Percentiles rank a stretch among this genome's conserved stretches.
phyloP scores from a whole-genome alignment of 2,329 filamentous ascomycete genomes.

The Botrytis squamosa region DNA sequence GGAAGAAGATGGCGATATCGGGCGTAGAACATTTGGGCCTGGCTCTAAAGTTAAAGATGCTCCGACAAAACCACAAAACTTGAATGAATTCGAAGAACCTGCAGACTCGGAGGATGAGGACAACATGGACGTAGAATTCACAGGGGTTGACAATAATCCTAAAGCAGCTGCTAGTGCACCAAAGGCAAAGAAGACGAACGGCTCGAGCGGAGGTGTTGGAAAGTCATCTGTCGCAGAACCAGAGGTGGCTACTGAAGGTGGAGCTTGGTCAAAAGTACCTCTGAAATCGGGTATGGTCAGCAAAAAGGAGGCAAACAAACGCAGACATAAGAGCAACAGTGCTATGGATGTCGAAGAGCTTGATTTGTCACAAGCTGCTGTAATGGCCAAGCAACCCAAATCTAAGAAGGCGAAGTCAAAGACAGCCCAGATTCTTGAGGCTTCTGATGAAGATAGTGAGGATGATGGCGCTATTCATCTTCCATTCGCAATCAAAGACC shows the following conservation, averaged over 20 bases:
- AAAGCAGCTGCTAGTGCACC: constrained; percentile 10
- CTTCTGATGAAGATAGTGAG: constrained; percentile 40
- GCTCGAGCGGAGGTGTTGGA: constrained; percentile 8
- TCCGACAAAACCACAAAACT: constrained; percentile 32
- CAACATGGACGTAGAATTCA: constrained; percentile 39
- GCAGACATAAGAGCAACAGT: constrained; percentile 38
- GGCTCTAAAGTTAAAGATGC: constrained; percentile 43
- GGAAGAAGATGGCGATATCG: constrained; percentile 58
- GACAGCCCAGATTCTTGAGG: constrained; percentile 27
- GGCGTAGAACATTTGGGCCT: constrained; percentile 70
- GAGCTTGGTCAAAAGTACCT: constrained; percentile 39
- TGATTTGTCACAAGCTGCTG: constrained; percentile 37
- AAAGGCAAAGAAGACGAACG: constrained; percentile 25
- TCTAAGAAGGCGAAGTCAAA: constrained; percentile 34
- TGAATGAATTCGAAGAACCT: constrained; percentile 62
- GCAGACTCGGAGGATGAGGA: constrained; percentile 47
- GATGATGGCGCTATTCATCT: constrained; percentile 53
- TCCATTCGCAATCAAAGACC: constrained; percentile 58
- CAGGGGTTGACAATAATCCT: constrained; percentile 24
- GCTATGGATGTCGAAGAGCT: constrained; percentile 38
- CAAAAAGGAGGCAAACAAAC: constrained; percentile 36
- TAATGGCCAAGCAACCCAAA: constrained; percentile 36
- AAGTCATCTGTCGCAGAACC: constrained; percentile 15
- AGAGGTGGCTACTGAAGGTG: constrained; percentile 31
- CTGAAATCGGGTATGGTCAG: constrained; percentile 29